Base-by-base conservation (phyloP, 768 basidiomycete genomes). In the Lentinula raphanica region DNA sequence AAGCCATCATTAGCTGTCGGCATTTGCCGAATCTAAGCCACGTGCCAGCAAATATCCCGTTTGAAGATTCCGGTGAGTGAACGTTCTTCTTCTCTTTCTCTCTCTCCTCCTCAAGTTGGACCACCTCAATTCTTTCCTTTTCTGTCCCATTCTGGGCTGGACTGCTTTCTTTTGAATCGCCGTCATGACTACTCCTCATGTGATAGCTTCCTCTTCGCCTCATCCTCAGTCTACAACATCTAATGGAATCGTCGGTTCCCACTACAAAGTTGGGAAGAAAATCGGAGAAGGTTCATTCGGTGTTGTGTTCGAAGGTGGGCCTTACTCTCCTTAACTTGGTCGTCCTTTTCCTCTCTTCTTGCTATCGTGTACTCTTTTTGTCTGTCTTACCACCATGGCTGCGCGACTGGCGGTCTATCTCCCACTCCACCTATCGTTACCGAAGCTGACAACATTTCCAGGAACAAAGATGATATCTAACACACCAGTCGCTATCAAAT, bases 261-360 rank as follows among this genome's bases (percentile, higher is more conserved):
- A 90, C 70, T 92, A 84, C 69, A 82, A 90, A 62, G 94, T 98
- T 53, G 96, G 96, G 51, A 94, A 96, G 82, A 98, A 98, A 85
- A 96, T 98, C 71, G 96, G 96, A 49, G 96, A 99, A 75, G 96
- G 96, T 51, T 92, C 89, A n/a, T 99, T 99, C 70, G 96, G 96
- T 67, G 96, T 98, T 63, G 89, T 98, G 61, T 93, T 97, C 74
- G 88, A 98, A 82, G 88, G 97, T 94, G 68, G 51, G 78, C 74
- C 27, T 55, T n/a, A n/a, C n/a, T 54, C 12, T 23, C 36, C 23
- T 38, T 36, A 17, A 44, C 17, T n/a, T n/a, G n/a, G n/a, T n/a
- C n/a, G n/a, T n/a, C n/a, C n/a, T n/a, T n/a, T n/a, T n/a, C n/a
- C n/a, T n/a, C n/a, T n/a, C n/a, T n/a, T n/a, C n/a, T n/a, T n/a